These are phyloP conservation scores for Neurospora sp. DNA, from an alignment of 495 filamentous ascomycete genomes.

Conservation along the genomic window DNA sequence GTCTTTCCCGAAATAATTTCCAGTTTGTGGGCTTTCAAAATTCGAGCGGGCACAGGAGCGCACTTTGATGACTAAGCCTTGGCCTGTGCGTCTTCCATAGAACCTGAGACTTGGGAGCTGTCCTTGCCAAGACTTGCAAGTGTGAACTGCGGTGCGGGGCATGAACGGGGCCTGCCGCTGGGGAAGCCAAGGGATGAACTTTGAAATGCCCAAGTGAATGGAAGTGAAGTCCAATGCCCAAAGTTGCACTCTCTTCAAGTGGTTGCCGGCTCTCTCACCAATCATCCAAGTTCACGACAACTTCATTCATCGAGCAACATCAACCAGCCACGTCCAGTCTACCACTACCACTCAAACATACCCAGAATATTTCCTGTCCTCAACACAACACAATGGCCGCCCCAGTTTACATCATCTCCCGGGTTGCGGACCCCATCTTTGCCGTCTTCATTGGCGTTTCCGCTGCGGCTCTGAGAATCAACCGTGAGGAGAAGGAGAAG, in stretches of 20 bases:
- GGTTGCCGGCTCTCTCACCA: background rate
- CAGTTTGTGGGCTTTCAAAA: slow-evolving; percentile 30
- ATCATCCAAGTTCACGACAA: background rate
- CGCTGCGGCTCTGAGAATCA: slow-evolving; percentile 59
- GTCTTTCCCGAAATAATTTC: slow-evolving; percentile 27
- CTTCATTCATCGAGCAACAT: background rate
- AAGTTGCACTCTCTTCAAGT: background rate
- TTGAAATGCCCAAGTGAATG: background rate
- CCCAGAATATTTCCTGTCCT: background rate
- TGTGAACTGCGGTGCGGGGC: background rate
- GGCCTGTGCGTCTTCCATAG: slow-evolving; percentile 12
- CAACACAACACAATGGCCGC: slow-evolving; percentile 34
- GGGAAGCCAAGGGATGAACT: background rate
- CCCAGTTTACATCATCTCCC: slow-evolving; percentile 49
- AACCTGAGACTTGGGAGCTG: background rate
- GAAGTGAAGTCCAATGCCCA: background rate
- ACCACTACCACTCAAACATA: background rate
- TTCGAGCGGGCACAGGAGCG: slow-evolving; percentile 18
- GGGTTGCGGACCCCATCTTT: slow-evolving; percentile 76
- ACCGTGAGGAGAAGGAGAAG: slow-evolving; percentile 71
- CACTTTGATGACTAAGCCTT: slow-evolving; percentile 17
- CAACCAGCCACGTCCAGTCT: background rate
- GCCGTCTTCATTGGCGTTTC: slow-evolving; percentile 65
- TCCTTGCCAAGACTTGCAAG: background rate
- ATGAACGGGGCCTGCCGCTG: background rate